Base-by-base conservation (phyloP, 257 asterid genomes). In the Catharanthus roseus region DNA sequence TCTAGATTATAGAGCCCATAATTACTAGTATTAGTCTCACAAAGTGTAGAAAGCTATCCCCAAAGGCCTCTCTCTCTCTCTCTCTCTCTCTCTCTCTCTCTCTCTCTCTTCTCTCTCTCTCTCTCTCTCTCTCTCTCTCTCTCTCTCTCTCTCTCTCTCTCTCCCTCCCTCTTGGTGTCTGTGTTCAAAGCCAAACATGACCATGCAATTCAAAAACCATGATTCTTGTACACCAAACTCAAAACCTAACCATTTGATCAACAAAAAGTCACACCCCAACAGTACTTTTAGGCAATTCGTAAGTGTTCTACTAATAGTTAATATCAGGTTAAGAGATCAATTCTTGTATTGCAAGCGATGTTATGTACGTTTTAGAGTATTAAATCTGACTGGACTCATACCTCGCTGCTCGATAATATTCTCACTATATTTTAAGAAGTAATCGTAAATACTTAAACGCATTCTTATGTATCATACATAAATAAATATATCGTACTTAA, bases 161-260 rank as follows among this genome's bases (percentile, higher is more conserved):
- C n/a, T n/a, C n/a, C n/a, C n/a, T 3, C 38, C 38, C 31, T 62
- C 70, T 60, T 15, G 72, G 67, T 53, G 11, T 24, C 63, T 11
- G 62, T 55, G 73, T 67, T 74, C 49, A 55, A 74, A 73, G 71
- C 72, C 33, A 65, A 44, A 39, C 24, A n/a, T n/a, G n/a, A 26
- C 72, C 78, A 67, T 67, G 73, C 68, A 74, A n/a, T n/a, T n/a
- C n/a, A n/a, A n/a, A 58, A 74, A 38, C 44, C 61, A 33, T 53
- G 45, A 41, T n/a, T 66, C 24, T 44, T 56, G 36, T 45, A 16
- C 28, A 51, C 61, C 34, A 69, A 68, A 33, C 39, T 15, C 45
- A 21, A 21, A 18, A 33, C 39, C 62, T 31, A 29, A 67, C 39
- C 65, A 36, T 54, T 11, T 68, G 64, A 50, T 13, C 55, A 26